phyloP scores from a whole-genome alignment of 1,284 basidiomycete genomes.

The Heterobasidion annosum region DNA sequence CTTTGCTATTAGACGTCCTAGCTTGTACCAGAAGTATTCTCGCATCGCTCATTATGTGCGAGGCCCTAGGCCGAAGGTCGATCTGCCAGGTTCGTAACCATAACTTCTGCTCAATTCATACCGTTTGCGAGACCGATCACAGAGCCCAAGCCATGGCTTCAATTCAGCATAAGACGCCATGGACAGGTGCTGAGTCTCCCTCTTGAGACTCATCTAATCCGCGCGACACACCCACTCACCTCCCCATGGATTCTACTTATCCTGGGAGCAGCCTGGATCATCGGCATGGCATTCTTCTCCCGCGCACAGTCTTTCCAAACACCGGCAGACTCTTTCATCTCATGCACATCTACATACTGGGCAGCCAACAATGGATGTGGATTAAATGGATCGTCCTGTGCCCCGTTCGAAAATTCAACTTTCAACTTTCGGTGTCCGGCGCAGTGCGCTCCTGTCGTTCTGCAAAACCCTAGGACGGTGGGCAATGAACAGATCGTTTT shows the following conservation, averaged over 20 bases:
- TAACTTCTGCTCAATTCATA: slow-evolving; percentile 4
- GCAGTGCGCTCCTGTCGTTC: slow-evolving; percentile 54
- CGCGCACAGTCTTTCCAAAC: slow-evolving; percentile 66
- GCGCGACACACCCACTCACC: slow-evolving; percentile 40
- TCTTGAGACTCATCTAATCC: slow-evolving; percentile 45
- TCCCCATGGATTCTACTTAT: slow-evolving; percentile 44
- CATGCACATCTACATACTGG: slow-evolving; percentile 70
- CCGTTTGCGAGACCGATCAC: background rate
- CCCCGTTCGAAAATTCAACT: slow-evolving; percentile 53
- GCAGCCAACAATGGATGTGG: slow-evolving; percentile 67
- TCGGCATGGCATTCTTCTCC: slow-evolving; percentile 63
- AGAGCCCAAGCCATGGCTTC: slow-evolving; percentile 43
- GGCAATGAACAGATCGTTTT: slow-evolving; percentile 59
- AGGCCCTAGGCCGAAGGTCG: slow-evolving; percentile 53
- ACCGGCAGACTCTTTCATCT: slow-evolving; percentile 51
- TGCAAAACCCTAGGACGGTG: slow-evolving; percentile 74
- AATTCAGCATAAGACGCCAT: slow-evolving; percentile 36
- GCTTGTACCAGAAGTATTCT: slow-evolving; percentile 14
- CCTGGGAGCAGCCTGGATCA: slow-evolving; percentile 56
- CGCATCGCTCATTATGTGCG: slow-evolving; percentile 32
- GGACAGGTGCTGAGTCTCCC: slow-evolving; percentile 30
- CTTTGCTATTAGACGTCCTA: slow-evolving; percentile 9
- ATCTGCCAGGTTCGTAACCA: slow-evolving; percentile 40
- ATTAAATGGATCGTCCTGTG: slow-evolving; percentile 59
- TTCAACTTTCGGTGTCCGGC: slow-evolving; percentile 81